Percentiles rank a stretch among this genome's conserved stretches.
phyloP scores from a whole-genome alignment of 805 yeast species.

The Dipodascopsis uninucleata region DNA sequence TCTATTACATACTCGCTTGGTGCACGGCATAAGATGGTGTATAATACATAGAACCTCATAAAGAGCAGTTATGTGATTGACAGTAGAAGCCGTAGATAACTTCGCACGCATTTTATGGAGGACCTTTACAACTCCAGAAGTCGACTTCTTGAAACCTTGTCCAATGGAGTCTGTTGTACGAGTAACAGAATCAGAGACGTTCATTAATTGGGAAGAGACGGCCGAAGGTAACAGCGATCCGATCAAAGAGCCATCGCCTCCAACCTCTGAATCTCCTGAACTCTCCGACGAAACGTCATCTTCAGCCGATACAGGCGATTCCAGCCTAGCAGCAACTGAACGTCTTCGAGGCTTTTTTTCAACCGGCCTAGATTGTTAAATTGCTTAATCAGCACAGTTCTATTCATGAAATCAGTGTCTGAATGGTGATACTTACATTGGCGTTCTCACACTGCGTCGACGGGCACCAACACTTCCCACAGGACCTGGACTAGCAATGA shows the following conservation, averaged over 20 bases:
- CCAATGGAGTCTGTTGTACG: background rate
- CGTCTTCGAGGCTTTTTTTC: no score
- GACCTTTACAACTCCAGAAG: background rate
- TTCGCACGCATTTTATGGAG: constrained; percentile 10
- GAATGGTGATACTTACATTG: constrained; percentile 29
- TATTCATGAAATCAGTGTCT: no score
- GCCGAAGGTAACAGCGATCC: background rate
- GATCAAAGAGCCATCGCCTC: background rate
- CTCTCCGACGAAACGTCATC: background rate
- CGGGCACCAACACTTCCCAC: constrained; percentile 12
- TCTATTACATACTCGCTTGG: constrained; percentile 2
- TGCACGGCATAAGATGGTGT: constrained; percentile 7
- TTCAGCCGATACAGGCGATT: no score
- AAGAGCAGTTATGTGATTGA: constrained; percentile 1
- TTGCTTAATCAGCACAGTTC: no score
- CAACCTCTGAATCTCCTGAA: constrained; percentile 7
- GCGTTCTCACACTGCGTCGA: constrained; percentile 14
- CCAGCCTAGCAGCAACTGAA: no score
- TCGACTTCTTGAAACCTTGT: background rate
- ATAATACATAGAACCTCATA: constrained; percentile 11
- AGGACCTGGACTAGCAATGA: constrained; percentile 16
- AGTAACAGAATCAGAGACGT: constrained; percentile 1
- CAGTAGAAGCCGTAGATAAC: constrained; percentile 13
- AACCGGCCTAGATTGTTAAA: no score
- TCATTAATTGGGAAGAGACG: background rate